Percentiles rank a stretch among this genome's conserved stretches.
Conservation (phyloP, 2,329 filamentous ascomycete genomes). For the Cytospora piceicola region DNA sequence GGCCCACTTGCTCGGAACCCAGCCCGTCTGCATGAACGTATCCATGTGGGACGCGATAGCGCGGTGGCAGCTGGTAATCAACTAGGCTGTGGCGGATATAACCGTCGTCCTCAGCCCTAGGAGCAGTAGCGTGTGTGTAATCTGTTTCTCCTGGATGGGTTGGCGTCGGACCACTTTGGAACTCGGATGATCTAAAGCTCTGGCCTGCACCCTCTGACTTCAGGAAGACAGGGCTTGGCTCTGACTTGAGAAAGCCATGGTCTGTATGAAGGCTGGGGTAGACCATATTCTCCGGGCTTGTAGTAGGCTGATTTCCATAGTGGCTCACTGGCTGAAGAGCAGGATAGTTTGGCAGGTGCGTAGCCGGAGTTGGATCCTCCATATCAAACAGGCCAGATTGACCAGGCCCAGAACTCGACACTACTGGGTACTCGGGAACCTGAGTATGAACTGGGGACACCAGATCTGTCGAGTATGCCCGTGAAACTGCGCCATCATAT, state of each 20-base stretch:
- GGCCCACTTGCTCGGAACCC: constrained; percentile 17
- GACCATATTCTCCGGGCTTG: constrained; percentile 46
- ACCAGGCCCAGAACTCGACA: constrained; percentile 25
- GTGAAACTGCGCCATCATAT: constrained; percentile 17
- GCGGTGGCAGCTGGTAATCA: constrained; percentile 13
- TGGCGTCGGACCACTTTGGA: not conserved
- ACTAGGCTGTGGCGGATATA: constrained; percentile 1
- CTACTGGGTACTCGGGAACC: constrained; percentile 14
- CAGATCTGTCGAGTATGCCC: constrained; percentile 22
- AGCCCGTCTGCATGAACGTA: constrained; percentile 19
- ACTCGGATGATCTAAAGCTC: constrained; percentile 13
- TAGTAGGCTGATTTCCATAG: constrained; percentile 29
- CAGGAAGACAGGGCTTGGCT: constrained; percentile 33
- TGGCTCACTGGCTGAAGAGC: constrained; percentile 24
- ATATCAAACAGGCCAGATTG: constrained; percentile 17
- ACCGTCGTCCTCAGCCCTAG: not conserved
- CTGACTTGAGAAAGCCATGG: constrained; percentile 36
- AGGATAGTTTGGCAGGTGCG: constrained; percentile 21
- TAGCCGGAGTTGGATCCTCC: constrained; percentile 28
- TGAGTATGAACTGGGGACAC: constrained; percentile 12
- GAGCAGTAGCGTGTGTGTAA: constrained; percentile 2
- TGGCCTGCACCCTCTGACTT: constrained; percentile 33
- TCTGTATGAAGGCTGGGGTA: constrained; percentile 40
- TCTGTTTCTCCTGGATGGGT: not conserved
- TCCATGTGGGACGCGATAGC: constrained; percentile 5